Conservation (phyloP, 257 asterid genomes). For the Salvia hispanica region DNA sequence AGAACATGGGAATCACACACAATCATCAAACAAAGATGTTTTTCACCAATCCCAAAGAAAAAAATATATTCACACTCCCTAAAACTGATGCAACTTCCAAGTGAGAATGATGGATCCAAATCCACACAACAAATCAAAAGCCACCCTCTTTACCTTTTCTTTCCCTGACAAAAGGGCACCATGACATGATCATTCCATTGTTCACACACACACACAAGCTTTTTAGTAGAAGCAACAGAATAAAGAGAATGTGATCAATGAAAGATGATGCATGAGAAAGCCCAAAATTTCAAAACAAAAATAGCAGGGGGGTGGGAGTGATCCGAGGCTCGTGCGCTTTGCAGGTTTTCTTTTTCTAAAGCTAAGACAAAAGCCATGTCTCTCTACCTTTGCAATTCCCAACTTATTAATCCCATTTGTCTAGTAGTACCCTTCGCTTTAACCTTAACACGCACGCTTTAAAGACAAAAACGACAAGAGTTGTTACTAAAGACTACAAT, state of each 20-base stretch:
- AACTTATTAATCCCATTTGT: slow-evolving; percentile 18
- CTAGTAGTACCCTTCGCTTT: slow-evolving; percentile 27
- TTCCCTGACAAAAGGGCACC: slow-evolving; percentile 51
- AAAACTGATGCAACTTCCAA: slow-evolving; percentile 33
- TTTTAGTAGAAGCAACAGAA: slow-evolving; percentile 35
- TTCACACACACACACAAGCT: slow-evolving; percentile 43
- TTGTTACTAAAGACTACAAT: background rate
- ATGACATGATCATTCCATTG: slow-evolving; percentile 37
- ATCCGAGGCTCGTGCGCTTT: slow-evolving; percentile 44
- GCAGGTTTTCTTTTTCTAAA: slow-evolving; percentile 43
- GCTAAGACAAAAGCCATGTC: slow-evolving; percentile 28
- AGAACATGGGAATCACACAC: slow-evolving; percentile 34
- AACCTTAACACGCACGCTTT: slow-evolving; percentile 16
- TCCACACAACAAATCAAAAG: slow-evolving; percentile 43
- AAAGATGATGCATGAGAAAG: slow-evolving; percentile 33
- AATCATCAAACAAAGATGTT: slow-evolving; percentile 25
- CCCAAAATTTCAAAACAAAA: slow-evolving; percentile 37
- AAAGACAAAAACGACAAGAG: slow-evolving; percentile 17
- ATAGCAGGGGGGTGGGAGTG: slow-evolving; percentile 39
- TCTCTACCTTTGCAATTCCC: slow-evolving; percentile 38
- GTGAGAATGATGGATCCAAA: slow-evolving; percentile 36
- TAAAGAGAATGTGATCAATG: slow-evolving; percentile 32
- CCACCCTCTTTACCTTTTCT: slow-evolving; percentile 43
- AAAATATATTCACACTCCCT: slow-evolving; percentile 25
- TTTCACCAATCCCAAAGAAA: slow-evolving; percentile 62